These are phyloP conservation scores for Ceratocystis ficicola DNA, from an alignment of 2,329 filamentous ascomycete genomes.

Conservation along the genomic window DNA sequence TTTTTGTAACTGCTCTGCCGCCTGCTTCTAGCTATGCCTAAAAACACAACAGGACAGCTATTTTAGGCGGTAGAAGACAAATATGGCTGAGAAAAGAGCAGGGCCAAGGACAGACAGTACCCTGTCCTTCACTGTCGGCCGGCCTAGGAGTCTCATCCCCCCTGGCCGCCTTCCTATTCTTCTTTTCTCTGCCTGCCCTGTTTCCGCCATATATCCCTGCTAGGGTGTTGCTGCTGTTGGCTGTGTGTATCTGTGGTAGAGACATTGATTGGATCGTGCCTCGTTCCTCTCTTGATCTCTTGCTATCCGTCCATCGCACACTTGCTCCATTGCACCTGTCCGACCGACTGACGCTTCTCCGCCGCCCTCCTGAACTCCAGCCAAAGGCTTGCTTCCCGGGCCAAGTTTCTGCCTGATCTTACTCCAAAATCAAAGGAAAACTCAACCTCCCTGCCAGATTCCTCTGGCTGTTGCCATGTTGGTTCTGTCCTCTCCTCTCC, in stretches of 20 bases:
- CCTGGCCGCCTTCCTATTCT: background rate
- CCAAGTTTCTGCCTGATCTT: no score
- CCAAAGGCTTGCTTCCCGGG: no score
- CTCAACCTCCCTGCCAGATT: background rate
- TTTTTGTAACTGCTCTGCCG: background rate
- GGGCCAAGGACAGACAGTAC: background rate
- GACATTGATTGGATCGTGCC: background rate
- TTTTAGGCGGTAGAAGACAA: background rate
- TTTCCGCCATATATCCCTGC: slow-evolving; percentile 17
- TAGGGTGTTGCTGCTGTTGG: background rate
- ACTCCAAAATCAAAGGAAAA: background rate
- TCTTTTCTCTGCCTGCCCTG: background rate
- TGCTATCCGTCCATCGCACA: no score
- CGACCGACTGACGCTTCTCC: no score
- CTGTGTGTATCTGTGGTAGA: background rate
- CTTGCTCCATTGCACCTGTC: no score
- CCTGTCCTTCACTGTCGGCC: background rate
- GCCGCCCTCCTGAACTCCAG: no score
- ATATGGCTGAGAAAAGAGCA: background rate
- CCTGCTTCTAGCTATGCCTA: background rate
- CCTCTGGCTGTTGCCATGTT: background rate
- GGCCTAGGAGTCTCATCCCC: background rate
- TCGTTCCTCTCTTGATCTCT: slow-evolving; percentile 15
- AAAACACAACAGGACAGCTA: background rate
- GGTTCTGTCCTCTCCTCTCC: no score